Conservation (phyloP, 2,329 filamentous ascomycete species). For the Scorias spongiosa region DNA sequence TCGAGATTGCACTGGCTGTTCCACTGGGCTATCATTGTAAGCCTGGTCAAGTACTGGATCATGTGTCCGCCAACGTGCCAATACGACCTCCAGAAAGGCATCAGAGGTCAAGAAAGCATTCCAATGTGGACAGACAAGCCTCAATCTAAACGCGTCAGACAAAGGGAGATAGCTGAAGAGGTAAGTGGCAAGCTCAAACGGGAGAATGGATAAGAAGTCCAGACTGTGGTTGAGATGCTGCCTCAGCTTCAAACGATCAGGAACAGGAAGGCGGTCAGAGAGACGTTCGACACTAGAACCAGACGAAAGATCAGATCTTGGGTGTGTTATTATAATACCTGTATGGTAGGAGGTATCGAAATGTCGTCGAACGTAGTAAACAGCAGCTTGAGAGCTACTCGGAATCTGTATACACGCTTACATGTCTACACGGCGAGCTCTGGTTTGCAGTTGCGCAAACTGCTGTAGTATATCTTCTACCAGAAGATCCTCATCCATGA, state of each 20-base stretch:
- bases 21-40: background rate
- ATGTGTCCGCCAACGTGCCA: constrained; percentile 4
- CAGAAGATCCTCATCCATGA: background rate
- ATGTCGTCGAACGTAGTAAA: no score
- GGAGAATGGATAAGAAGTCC: constrained; percentile 23
- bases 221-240: constrained; percentile 2
- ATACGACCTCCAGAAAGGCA: constrained; percentile 1
- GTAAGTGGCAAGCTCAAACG: constrained; percentile 22
- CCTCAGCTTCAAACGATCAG: background rate
- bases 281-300: background rate
- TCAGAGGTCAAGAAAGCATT: constrained; percentile 13
- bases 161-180: constrained; percentile 18
- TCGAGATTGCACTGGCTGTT: background rate
- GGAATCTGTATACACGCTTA: background rate
- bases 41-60: constrained; percentile 1
- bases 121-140: constrained; percentile 22
- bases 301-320: background rate
- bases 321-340: background rate
- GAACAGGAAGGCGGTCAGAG: background rate
- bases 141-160: constrained; percentile 14
- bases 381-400: no score
- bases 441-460: background rate
- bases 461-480: background rate
- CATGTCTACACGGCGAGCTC: background rate
- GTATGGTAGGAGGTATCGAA: no score